Base-by-base conservation (phyloP, 768 basidiomycete genomes). In the Lentinus tigrinus region DNA sequence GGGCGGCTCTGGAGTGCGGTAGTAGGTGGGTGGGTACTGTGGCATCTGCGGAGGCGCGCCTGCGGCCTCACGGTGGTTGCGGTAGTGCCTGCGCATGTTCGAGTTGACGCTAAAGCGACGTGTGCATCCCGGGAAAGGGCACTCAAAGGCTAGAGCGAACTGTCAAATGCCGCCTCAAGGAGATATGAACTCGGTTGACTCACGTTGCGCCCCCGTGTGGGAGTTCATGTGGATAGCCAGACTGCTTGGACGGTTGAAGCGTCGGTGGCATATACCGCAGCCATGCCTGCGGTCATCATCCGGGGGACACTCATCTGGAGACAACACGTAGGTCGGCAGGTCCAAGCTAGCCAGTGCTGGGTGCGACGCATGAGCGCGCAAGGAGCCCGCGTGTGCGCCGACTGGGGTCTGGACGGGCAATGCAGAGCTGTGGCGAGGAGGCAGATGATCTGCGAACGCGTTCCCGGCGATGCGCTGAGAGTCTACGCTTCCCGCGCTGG, bases 51-150 rank as follows among this genome's bases (percentile, higher is more conserved):
- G 19, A 13, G 54, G 48, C 2, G 28, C 11, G 23, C 47, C 21
- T 19, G 43, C 44, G 48, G 34, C 59, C 19, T 60, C 40, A 38
- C 42, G 56, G 58, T 91, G 89, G 70, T 89, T 91, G 40, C 88
- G 77, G 67, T 85, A 85, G 65, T 93, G 90, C 3, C 90, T 78
- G 27, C 89, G 81, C 91, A 91, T 91, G 70, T 92, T 93, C 0
- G 88, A 89, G 68, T 90, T 89, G 50, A 91, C 91, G 59, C 89
- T 91, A 73, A 92, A 93, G 56, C 86, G 82, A 26, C 88, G 80
- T 31, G 85, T 86, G 67, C 89, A 92, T 37, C 83, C 80, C 6
- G 85, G 87, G 76, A 77, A 87, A 1, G 88, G 88, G 63, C 91
- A 92, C 38, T 81, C 77, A 72, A 87, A 91, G 14, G 89, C 91